A percentile compares a stretch with the other conserved stretches of the same genome.
Conservation (phyloP, 2,329 filamentous ascomycete species). For the Mycosphaerella sp. region DNA sequence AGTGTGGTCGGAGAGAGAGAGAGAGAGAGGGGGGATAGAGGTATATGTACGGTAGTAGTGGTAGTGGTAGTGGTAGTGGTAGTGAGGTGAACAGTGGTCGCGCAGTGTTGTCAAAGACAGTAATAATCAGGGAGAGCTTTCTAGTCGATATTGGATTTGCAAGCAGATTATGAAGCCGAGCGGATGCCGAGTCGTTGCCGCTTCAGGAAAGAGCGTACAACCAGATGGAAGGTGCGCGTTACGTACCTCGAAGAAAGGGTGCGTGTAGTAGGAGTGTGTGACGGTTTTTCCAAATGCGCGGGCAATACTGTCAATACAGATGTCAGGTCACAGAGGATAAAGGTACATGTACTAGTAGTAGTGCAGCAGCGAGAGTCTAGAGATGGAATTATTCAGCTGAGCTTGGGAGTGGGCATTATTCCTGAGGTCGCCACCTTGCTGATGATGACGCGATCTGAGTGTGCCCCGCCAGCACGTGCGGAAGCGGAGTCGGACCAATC, state of each 20-base stretch:
- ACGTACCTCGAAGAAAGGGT: not conserved
- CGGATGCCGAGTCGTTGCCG: not conserved
- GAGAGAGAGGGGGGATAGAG: not conserved
- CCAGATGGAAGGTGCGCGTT: no score
- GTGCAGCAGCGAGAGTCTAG: not conserved
- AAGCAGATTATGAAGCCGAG: not conserved
- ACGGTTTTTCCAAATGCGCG: no score
- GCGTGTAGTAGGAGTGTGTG: no score
- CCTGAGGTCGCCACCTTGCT: not conserved
- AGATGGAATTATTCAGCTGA: not conserved
- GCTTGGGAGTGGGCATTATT: not conserved
- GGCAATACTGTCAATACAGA: no score
- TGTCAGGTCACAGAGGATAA: no score
- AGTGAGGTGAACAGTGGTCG: not conserved
- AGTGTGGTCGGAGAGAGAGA: conserved; percentile 30
- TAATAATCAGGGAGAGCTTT: not conserved
- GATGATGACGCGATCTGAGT: not conserved
- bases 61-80: not conserved
- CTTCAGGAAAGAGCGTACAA: no score
- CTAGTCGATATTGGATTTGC: not conserved
- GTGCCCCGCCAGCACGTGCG: not conserved
- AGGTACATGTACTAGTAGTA: no score
- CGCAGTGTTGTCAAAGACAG: not conserved
- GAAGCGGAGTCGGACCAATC: no score
- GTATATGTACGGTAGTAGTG: conserved; percentile 7